A percentile compares a stretch with the other conserved stretches of the same genome.
phyloP scores from a whole-genome alignment of 331 rosid genomes.

The Malus hybrid region DNA sequence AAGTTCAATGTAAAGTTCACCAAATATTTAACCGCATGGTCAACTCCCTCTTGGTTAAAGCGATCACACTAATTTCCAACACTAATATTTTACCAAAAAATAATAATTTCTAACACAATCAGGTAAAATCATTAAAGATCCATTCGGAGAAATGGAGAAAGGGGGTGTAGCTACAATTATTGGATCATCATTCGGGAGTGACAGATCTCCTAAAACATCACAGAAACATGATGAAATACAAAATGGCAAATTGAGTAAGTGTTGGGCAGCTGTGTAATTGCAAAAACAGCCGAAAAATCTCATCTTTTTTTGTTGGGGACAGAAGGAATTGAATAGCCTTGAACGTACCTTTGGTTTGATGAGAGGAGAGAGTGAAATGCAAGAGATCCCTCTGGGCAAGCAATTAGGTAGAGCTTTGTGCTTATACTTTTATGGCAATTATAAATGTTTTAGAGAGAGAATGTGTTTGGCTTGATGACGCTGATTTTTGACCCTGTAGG shows the following conservation, averaged over 20 bases:
- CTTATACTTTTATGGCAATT: neutral
- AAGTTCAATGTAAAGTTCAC: neutral
- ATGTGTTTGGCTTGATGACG: neutral
- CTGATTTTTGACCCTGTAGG: neutral
- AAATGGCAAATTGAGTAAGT: neutral
- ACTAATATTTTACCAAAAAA: neutral
- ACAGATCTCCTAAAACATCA: constrained; percentile 1
- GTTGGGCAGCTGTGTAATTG: neutral
- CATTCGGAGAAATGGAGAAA: neutral
- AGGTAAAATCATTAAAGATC: neutral
- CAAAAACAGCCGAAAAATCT: neutral
- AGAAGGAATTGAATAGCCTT: neutral
- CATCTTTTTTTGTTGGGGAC: neutral
- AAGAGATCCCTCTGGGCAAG: neutral
- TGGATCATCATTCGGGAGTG: neutral
- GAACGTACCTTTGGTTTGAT: constrained; percentile 1
- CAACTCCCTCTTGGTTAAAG: neutral
- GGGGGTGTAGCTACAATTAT: neutral
- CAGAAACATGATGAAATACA: neutral
- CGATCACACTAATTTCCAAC: neutral
- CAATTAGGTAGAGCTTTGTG: neutral
- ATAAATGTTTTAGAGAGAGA: constrained; percentile 14
- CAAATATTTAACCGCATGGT: neutral
- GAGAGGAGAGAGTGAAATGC: neutral
- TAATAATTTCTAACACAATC: neutral